Evolutionary conservation across 306 rosid species (phyloP), one percentile per base, ranked within the genome.

Genomic region (Malus sylvestris): DNA sequence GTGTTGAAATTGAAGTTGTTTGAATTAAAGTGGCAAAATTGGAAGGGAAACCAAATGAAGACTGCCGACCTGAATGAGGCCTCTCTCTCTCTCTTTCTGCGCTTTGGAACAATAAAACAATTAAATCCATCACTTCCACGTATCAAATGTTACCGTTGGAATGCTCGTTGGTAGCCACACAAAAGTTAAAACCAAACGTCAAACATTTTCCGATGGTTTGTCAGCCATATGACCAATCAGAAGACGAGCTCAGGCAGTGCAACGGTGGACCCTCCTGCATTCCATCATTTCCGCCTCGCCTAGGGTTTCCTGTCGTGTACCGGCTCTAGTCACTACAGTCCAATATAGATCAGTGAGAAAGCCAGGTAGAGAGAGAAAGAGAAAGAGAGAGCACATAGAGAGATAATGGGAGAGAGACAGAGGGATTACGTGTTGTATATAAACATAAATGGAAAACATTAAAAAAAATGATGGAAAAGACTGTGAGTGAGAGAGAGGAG

Each of bases 21-120:
- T 23, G 40, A 71, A 35, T 9, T 12, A 25, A 27, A 11, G 20
- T 22, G 19, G 46, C 1, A 42, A 67, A n/a, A 30, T 35, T 3
- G 44, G 19, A 32, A 60, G 22, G 10, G 38, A 61, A 27, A 6
- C 35, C 8, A 15, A 45, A 61, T 61, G 61, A 5, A 40, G 74
- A 65, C 70, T 66, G 65, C 81, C 53, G 78, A 81, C 78, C 73
- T 23, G 59, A 64, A 8, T 22, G 22, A 11, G 70, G 42, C 74
- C 19, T 14, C 53, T 14, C 10, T 46, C 10, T 46, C 19, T 46
- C 19, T 46, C 66, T 29, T 18, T 81, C 55, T 10, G 58, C 44
- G 16, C 27, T 38, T 33, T 52, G 6, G 30, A 63, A 11, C 59
- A 18, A 22, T 10, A 19, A 10, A 20, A 15, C 8, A n/a, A 15